phyloP scores from a whole-genome alignment of 345 rosid genomes.

The Ceriops zippeliana region DNA sequence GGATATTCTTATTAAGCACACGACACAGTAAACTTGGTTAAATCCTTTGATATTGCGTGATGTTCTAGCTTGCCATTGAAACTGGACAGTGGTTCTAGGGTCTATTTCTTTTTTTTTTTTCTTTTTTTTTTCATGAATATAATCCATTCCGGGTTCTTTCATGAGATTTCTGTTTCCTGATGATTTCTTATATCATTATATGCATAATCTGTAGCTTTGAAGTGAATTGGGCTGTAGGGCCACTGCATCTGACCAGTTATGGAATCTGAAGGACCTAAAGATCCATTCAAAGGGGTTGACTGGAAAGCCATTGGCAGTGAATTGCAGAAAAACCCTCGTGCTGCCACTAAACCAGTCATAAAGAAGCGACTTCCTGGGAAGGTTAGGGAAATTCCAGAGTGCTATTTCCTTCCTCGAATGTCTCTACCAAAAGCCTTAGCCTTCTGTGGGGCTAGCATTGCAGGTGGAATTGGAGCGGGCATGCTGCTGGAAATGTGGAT shows the following conservation, averaged over 20 bases:
- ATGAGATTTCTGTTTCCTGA: background rate
- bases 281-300: slow-evolving; percentile 85
- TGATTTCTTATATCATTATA: background rate
- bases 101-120: too few relatives aligned
- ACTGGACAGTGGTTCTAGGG: too few relatives aligned
- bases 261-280: slow-evolving; percentile 62
- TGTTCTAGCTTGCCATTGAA: too few relatives aligned
- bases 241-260: slow-evolving; percentile 21
- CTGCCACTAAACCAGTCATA: slow-evolving; percentile 38
- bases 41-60: too few relatives aligned
- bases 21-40: too few relatives aligned
- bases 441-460: slow-evolving; percentile 73
- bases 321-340: slow-evolving; percentile 60
- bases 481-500: slow-evolving; percentile 87
- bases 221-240: slow-evolving; percentile 8
- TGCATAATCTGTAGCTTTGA: background rate
- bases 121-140: too few relatives aligned
- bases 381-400: slow-evolving; percentile 82
- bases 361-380: slow-evolving; percentile 76
- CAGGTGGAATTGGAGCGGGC: slow-evolving; percentile 86
- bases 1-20: too few relatives aligned
- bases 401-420: slow-evolving; percentile 78
- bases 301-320: slow-evolving; percentile 71
- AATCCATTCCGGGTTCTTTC: background rate
- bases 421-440: slow-evolving; percentile 56